A percentile compares a stretch with the other conserved stretches of the same genome.
Evolutionary conservation across 2,329 filamentous ascomycete species (phyloP).

Genomic region (Cordyceps militaris): DNA sequence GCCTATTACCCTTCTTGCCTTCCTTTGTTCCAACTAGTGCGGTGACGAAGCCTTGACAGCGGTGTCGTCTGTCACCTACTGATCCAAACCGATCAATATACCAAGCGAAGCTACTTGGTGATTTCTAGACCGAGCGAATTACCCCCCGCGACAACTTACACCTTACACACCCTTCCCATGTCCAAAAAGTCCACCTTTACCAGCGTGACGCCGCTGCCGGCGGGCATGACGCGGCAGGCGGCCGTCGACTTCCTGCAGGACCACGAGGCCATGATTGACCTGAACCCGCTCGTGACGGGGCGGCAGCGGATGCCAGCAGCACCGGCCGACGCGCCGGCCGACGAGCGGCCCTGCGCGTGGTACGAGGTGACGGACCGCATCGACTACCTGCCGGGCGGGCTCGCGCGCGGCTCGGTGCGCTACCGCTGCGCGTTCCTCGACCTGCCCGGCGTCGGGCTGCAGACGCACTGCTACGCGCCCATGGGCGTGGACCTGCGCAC

Average conservation of each 20-base stretch:
- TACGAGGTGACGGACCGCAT: constrained; percentile 74
- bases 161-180: neutral
- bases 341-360: constrained; percentile 70
- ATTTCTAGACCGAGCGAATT: too few species aligned
- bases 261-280: constrained; percentile 76
- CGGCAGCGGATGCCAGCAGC: constrained; percentile 60
- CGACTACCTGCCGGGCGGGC: constrained; percentile 61
- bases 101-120: too few species aligned
- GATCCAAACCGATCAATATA: too few species aligned
- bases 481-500: constrained; percentile 72
- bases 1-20: too few species aligned
- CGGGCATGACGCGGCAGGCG: constrained; percentile 58
- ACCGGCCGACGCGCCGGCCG: constrained; percentile 57
- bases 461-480: constrained; percentile 79
- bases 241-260: constrained; percentile 70
- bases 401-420: constrained; percentile 37
- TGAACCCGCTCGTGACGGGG: constrained; percentile 76
- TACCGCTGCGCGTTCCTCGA: constrained; percentile 81
- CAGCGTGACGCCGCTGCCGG: constrained; percentile 69
- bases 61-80: too few species aligned
- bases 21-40: too few species aligned
- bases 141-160: too few species aligned
- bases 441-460: constrained; percentile 56
- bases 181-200: constrained; percentile 55
- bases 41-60: too few species aligned